Evolutionary conservation across 805 yeast genomes (phyloP).

Genomic region (Blastobotrys parvus): DNA sequence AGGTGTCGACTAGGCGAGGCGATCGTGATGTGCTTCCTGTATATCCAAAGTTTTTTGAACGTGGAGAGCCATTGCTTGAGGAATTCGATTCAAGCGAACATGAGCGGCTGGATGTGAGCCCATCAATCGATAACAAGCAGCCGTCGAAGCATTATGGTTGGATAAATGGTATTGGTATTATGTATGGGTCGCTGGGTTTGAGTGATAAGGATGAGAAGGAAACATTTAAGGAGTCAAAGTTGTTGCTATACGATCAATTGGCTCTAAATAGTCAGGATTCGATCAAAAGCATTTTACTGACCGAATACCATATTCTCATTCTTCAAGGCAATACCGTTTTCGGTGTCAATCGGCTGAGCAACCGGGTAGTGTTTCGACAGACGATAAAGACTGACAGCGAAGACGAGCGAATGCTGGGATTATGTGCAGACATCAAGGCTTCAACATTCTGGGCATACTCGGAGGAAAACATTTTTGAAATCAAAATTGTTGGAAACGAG

Average conservation of each 20-base stretch:
- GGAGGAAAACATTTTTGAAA: conserved; percentile 52
- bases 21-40: conserved; percentile 24
- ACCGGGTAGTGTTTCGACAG: conserved; percentile 37
- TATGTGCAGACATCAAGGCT: conserved; percentile 40
- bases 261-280: conserved; percentile 16
- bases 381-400: conserved; percentile 27
- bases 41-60: conserved; percentile 23
- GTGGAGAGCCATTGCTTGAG: conserved; percentile 14
- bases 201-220: conserved; percentile 10
- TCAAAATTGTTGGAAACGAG: conserved; percentile 57
- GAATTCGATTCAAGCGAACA: conserved; percentile 16
- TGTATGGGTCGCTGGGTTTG: conserved; percentile 32
- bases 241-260: conserved; percentile 34
- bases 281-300: conserved; percentile 35
- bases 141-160: conserved; percentile 33
- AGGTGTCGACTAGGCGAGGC: conserved; percentile 9
- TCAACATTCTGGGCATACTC: conserved; percentile 76
- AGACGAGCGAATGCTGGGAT: conserved; percentile 36
- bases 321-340: conserved; percentile 36
- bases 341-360: conserved; percentile 44
- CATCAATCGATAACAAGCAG: conserved; percentile 4
- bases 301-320: conserved; percentile 47
- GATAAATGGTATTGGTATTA: conserved; percentile 40
- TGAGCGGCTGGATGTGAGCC: conserved; percentile 16
- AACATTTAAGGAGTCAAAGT: conserved; percentile 30